Conservation (phyloP, 176 grass and related monocot genomes). For the Carex scoparia region DNA sequence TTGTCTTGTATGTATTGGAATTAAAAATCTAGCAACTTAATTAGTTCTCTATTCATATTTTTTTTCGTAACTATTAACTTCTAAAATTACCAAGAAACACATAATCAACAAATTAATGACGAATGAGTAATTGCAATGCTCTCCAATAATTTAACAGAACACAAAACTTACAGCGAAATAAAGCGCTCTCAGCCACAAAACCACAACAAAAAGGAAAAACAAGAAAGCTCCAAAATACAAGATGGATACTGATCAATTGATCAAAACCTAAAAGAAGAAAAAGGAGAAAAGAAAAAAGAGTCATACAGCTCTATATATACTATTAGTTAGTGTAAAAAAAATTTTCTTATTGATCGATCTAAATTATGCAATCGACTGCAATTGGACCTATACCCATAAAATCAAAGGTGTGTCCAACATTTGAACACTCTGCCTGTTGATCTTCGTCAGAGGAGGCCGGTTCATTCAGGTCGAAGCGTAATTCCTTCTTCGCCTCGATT, state of each 20-base stretch:
- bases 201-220: neutral
- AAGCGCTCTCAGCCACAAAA: neutral
- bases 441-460: neutral
- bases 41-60: neutral
- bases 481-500: neutral
- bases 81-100: neutral
- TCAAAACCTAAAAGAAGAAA: neutral
- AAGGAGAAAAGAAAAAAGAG: neutral
- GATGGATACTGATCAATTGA: neutral
- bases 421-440: neutral
- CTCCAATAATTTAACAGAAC: neutral
- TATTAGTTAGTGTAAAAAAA: slow-evolving; percentile 16
- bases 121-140: neutral
- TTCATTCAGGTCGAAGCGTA: slow-evolving; percentile 6
- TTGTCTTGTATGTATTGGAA: neutral
- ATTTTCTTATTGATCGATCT: neutral
- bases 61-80: neutral
- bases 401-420: slow-evolving; percentile 7
- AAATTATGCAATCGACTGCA: slow-evolving; percentile 24
- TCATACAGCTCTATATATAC: neutral
- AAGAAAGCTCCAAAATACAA: neutral
- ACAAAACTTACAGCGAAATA: neutral
- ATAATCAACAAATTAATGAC: neutral
- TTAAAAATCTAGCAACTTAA: neutral
- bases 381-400: slow-evolving; percentile 30